phyloP scores from a whole-genome alignment of 352 stramenopile species.

The Globisporangium nunn region DNA sequence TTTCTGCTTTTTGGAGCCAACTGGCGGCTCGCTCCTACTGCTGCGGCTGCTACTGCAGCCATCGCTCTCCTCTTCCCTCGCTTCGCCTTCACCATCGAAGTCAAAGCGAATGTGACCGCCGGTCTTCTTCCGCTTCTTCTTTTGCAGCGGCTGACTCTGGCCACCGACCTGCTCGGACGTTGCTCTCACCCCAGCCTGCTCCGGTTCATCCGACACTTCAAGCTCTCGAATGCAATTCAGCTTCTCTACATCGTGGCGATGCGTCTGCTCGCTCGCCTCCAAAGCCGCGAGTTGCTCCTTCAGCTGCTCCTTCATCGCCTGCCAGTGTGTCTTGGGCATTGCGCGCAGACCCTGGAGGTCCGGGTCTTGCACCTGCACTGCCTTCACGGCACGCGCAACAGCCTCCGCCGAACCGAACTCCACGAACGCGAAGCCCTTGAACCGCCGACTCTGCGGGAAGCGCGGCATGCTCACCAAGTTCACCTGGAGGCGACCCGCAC shows the following conservation, averaged over 20 bases:
- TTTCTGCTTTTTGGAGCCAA: slow-evolving; percentile 2
- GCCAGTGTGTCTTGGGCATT: slow-evolving; percentile 55
- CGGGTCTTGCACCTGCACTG: slow-evolving; percentile 11
- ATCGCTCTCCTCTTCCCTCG: slow-evolving; percentile 9
- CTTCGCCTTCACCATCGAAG: slow-evolving; percentile 13
- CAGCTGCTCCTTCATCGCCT: slow-evolving; percentile 57
- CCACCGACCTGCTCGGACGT: not conserved
- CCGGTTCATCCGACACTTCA: not conserved
- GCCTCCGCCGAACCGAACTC: slow-evolving; percentile 46
- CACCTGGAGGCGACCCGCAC: slow-evolving; percentile 17
- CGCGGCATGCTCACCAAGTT: slow-evolving; percentile 71
- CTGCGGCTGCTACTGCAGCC: not conserved
- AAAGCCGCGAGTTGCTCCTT: slow-evolving; percentile 31
- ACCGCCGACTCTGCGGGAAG: slow-evolving; percentile 53
- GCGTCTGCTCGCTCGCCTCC: not conserved
- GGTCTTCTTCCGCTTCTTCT: slow-evolving; percentile 17
- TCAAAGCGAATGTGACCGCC: slow-evolving; percentile 38
- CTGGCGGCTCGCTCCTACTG: not conserved
- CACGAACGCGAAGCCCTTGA: slow-evolving; percentile 83
- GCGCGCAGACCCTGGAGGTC: slow-evolving; percentile 33
- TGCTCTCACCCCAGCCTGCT: not conserved
- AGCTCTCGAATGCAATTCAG: not conserved
- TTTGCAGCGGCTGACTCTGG: not conserved
- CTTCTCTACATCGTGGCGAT: not conserved
- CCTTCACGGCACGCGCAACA: slow-evolving; percentile 20